A percentile compares a stretch with the other conserved stretches of the same genome.
These are phyloP conservation scores for Podaxis sp. DNA, from an alignment of 768 basidiomycete genomes.

Conservation along the genomic window DNA sequence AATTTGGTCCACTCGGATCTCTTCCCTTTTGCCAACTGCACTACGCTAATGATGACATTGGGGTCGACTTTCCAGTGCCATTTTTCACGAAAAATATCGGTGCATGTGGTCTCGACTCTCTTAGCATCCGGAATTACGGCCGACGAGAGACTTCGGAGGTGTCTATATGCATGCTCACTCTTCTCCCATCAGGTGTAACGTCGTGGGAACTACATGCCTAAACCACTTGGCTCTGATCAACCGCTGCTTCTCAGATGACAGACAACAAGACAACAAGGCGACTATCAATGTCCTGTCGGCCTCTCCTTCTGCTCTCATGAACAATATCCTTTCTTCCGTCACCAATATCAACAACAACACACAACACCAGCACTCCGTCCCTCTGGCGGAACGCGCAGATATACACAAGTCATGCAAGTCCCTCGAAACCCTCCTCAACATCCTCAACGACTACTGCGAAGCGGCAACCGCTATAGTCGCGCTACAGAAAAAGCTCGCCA, in stretches of 20 bases:
- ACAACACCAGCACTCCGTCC: background rate
- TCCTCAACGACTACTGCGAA: constrained; percentile 74
- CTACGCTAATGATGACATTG: too few species aligned
- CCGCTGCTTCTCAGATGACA: background rate
- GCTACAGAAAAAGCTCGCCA: constrained; percentile 73
- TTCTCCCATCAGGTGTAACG: background rate
- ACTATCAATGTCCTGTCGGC: background rate
- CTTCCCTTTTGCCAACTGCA: too few species aligned
- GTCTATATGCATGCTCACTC: too few species aligned
- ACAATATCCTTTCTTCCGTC: constrained; percentile 1
- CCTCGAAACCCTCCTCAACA: constrained; percentile 59
- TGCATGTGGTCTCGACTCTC: too few species aligned
- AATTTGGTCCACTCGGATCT: background rate
- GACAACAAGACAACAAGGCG: background rate
- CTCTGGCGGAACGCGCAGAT: constrained; percentile 54
- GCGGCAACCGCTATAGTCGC: constrained; percentile 55
- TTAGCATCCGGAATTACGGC: too few species aligned
- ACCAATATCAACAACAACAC: background rate
- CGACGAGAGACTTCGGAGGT: too few species aligned
- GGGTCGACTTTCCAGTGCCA: too few species aligned
- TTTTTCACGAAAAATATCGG: too few species aligned
- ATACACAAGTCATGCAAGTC: constrained; percentile 81
- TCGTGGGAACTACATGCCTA: constrained; percentile 2
- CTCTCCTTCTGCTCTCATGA: background rate
- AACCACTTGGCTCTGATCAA: background rate